Conservation (phyloP, 163 green algal species). For the Coccomyxa subellipsoidea region DNA sequence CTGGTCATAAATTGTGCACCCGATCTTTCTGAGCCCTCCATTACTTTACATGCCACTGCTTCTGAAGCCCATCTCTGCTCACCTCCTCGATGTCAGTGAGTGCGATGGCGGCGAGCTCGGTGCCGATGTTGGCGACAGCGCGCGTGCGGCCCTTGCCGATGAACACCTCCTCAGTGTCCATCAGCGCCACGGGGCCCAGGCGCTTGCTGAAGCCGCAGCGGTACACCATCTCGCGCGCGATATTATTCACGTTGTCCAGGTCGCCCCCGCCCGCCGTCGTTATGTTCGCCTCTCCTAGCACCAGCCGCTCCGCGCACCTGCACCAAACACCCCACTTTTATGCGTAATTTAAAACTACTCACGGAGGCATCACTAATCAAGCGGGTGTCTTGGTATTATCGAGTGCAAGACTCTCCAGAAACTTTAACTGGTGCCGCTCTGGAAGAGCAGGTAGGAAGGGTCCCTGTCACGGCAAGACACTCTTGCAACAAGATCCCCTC, state of each 20-base stretch:
- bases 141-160: slow-evolving; percentile 6
- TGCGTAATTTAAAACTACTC: not conserved
- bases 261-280: slow-evolving; percentile 58
- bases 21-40: too few relatives aligned
- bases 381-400: too few relatives aligned
- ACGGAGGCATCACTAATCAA: too few relatives aligned
- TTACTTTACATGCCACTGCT: not conserved
- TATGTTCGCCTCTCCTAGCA: slow-evolving; percentile 77
- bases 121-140: slow-evolving; percentile 43
- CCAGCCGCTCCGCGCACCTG: slow-evolving; percentile 70
- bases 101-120: slow-evolving; percentile 50
- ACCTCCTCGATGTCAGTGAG: slow-evolving; percentile 69
- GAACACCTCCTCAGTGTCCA: slow-evolving; percentile 48
- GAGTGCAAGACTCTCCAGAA: too few relatives aligned
- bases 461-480: too few relatives aligned
- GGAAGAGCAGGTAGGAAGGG: too few relatives aligned
- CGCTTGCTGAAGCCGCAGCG: slow-evolving; percentile 44
- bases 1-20: too few relatives aligned
- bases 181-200: slow-evolving; percentile 60
- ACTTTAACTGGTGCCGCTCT: too few relatives aligned
- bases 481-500: too few relatives aligned
- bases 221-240: slow-evolving; percentile 89
- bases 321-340: not conserved
- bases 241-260: slow-evolving; percentile 70
- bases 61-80: too few relatives aligned